phyloP scores from a whole-genome alignment of 495 filamentous ascomycete genomes.

The Aspergillus asperescens region DNA sequence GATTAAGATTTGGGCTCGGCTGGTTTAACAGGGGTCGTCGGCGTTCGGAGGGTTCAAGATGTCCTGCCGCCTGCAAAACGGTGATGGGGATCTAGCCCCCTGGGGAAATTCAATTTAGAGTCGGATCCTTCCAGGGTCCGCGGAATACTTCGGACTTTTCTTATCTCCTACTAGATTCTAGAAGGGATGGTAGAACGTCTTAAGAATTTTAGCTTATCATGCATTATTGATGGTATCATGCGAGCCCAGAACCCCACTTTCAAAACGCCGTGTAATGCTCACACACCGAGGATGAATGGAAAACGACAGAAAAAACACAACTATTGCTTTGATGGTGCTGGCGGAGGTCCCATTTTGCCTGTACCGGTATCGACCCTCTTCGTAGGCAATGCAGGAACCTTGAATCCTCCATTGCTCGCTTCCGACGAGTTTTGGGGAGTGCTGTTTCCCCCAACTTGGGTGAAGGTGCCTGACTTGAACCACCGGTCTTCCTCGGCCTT shows the following conservation, averaged over 20 bases:
- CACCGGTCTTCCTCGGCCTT: conserved; percentile 92
- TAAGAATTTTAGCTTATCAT: conserved; percentile 12
- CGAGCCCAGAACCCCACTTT: conserved; percentile 8
- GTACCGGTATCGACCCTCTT: conserved; percentile 42
- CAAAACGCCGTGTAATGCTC: conserved; percentile 19
- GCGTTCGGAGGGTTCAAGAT: too few species aligned
- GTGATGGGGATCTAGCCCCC: too few species aligned
- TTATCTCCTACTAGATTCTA: too few species aligned
- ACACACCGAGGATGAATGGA: conserved; percentile 8
- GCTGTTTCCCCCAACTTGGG: conserved; percentile 64
- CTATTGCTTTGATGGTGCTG: conserved; percentile 27
- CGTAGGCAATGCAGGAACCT: conserved; percentile 45
- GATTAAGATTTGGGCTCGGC: too few species aligned
- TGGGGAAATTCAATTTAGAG: too few species aligned
- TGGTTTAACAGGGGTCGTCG: too few species aligned
- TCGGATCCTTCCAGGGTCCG: too few species aligned
- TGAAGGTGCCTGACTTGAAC: conserved; percentile 95
- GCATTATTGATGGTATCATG: conserved; percentile 23
- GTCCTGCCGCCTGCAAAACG: too few species aligned
- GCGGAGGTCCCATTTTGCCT: conserved; percentile 42
- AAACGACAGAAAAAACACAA: neutral
- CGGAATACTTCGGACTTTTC: neutral
- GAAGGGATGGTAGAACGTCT: neutral
- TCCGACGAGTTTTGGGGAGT: conserved; percentile 19
- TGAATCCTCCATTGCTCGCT: conserved; percentile 42